Base-by-base conservation (phyloP, 495 filamentous ascomycete species). In the Poronia punctata region DNA sequence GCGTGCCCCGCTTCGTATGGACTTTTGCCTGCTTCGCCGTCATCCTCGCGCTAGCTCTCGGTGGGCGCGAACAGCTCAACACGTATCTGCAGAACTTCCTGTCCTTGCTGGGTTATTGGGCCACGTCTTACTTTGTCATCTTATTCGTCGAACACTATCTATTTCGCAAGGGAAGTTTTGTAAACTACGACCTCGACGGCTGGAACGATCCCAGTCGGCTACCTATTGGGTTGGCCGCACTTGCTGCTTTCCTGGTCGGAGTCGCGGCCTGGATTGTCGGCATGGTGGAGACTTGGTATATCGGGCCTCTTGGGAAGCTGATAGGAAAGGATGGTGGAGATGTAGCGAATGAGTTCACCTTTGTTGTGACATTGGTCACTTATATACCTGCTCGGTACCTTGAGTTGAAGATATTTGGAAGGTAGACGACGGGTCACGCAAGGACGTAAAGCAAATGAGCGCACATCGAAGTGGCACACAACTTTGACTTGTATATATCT, bases 51-150 rank as follows among this genome's bases (percentile, higher is more conserved):
- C 48, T 72, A 4, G 61, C 57, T 5, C 45, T 72, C n/a, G 68
- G 65, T n/a, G 71, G 68, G n/a, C 55, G 64, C 15, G 56, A 72
- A 26, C 51, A 61, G 25, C 59, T 75, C 22, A 49, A 64, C 19
- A 46, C 46, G 0, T 66, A 66, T 15, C 49, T 75, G 20, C 60
- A 73, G 49, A 67, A 78, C 41, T 78, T 80, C 55, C 65, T 82
- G 16, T 66, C 68, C 7, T 52, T 79, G 23, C 60, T 82, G 14
- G 74, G 77, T 5, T 82, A 80, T 56, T 79, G 75, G 71, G 70
- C 66, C 36, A 74, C 75, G 9, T 66, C 65, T 2, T 79, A 74
- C 53, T 71, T 74, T 23, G 61, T 72, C 39, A 76, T 82, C 44
- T 44, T 83, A 3, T 67, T 79, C 44, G 56, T 60, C 8, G 80